Evolutionary conservation across 2,329 filamentous ascomycete species (phyloP), one percentile per base, ranked within the genome.

Genomic region (Dothideomycetes sp.): DNA sequence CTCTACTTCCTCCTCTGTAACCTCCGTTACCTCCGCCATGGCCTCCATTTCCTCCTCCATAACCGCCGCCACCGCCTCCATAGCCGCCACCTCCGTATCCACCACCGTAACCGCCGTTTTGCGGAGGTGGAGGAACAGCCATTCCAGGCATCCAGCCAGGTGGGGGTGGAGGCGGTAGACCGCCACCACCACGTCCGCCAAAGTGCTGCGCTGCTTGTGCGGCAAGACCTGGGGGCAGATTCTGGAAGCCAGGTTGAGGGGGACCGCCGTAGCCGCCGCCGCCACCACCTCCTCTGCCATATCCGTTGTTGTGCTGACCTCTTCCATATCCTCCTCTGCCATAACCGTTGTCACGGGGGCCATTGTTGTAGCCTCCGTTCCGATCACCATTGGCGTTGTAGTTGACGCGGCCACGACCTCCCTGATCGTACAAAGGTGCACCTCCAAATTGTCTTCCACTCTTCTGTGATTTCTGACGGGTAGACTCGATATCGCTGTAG

Each of bases 371-470:
- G 31, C 53, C 51, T 16, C 47, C 43, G n/a, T 53, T 47, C 49
- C 52, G 32, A 48, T 50, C 17, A 46, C 28, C 53, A 49, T n/a
- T 52, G 45, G 49, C 50, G 3, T 63, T 64, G 55, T 78, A 79
- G 47, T 74, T 76, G 55, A 76, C 72, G 13, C 65, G 67, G 34
- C 64, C 63, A n/a, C n/a, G n/a, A 45, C 68, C 64, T 9, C 62
- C 60, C 41, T 65, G 61, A 11, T 62, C 60, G 46, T 64, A 65
- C 32, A 84, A 66, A 13, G 78, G 78, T 4, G 71, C 81, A 24
- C 83, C 83, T 10, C 83, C 82, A 52, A 78, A 78, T 33, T 73
- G 75, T 39, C 85, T 74, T n/a, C 84, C 80, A 16, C 73, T 70
- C 45, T 75, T 73, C 41, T 74, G 68, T 23, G 80, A 68, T 56